Evolutionary conservation across 129 eudicot genomes (phyloP).

Genomic region (Pittosporum tobira): DNA sequence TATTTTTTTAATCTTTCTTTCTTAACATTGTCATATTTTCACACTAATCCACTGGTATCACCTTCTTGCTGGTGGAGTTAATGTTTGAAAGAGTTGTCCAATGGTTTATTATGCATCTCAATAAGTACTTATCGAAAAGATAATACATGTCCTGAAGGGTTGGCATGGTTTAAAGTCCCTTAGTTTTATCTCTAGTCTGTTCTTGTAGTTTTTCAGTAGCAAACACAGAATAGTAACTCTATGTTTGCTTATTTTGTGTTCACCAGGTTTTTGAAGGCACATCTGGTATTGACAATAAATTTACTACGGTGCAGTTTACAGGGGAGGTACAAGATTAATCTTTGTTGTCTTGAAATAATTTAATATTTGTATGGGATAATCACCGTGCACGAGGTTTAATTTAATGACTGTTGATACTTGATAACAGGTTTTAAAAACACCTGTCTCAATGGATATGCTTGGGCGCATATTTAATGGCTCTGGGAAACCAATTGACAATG

Average conservation of each 20-base stretch:
- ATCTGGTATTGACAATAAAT: slow-evolving; percentile 95
- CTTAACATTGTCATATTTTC: too few species aligned
- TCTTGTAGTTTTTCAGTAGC: not conserved
- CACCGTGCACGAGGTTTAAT: not conserved
- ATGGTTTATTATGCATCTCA: too few species aligned
- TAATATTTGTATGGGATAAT: not conserved
- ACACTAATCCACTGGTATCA: too few species aligned
- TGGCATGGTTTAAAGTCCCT: not conserved
- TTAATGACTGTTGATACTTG: not conserved
- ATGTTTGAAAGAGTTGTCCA: too few species aligned
- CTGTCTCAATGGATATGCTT: slow-evolving; percentile 96
- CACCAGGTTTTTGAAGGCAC: slow-evolving; percentile 95
- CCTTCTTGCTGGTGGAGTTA: not conserved
- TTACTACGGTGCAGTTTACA: slow-evolving; percentile 91
- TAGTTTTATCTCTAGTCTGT: not conserved
- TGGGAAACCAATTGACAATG: slow-evolving; percentile 96
- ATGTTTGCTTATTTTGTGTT: not conserved
- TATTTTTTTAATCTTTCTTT: not conserved
- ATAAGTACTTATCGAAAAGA: too few species aligned
- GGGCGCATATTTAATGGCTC: slow-evolving; percentile 99
- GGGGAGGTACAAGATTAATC: slow-evolving; percentile 61
- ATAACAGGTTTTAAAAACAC: slow-evolving; percentile 84
- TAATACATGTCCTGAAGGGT: not conserved
- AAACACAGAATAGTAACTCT: not conserved
- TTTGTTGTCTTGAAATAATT: slow-evolving; percentile 2